A percentile compares a stretch with the other conserved stretches of the same genome.
Evolutionary conservation across 305 asterid species (phyloP).

Genomic region (Fraxinus baroniana): DNA sequence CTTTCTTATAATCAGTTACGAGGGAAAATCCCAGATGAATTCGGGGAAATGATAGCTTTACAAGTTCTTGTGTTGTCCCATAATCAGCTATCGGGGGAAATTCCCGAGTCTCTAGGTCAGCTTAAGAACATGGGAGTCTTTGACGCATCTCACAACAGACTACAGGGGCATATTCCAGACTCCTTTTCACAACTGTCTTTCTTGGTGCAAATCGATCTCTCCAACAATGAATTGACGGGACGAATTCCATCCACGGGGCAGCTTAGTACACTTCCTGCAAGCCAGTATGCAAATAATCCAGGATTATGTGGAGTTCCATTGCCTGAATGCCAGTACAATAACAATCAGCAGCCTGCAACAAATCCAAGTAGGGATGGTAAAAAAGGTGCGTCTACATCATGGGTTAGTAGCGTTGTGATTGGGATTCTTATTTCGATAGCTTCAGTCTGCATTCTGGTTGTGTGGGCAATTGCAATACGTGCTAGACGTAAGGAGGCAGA

Average conservation of each 20-base stretch:
- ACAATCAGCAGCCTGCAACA: slow-evolving; percentile 36
- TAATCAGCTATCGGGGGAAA: slow-evolving; percentile 82
- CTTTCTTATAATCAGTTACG: slow-evolving; percentile 78
- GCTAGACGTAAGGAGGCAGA: slow-evolving; percentile 65
- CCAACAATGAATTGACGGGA: slow-evolving; percentile 77
- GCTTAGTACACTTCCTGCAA: slow-evolving; percentile 89
- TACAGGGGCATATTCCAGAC: slow-evolving; percentile 84
- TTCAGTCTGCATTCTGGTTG: slow-evolving; percentile 57
- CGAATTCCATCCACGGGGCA: slow-evolving; percentile 81
- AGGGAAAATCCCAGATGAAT: slow-evolving; percentile 78
- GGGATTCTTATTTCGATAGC: slow-evolving; percentile 78
- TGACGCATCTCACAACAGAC: slow-evolving; percentile 79
- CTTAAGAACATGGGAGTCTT: slow-evolving; percentile 81
- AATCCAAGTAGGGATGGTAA: slow-evolving; percentile 20
- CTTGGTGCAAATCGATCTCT: slow-evolving; percentile 79
- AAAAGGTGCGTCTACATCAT: slow-evolving; percentile 39
- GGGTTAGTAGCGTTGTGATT: slow-evolving; percentile 76
- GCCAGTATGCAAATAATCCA: slow-evolving; percentile 73
- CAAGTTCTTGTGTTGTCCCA: slow-evolving; percentile 79
- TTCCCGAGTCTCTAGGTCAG: slow-evolving; percentile 68
- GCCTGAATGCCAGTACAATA: slow-evolving; percentile 50
- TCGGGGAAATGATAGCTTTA: slow-evolving; percentile 85
- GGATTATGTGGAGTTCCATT: slow-evolving; percentile 89
- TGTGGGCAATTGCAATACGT: slow-evolving; percentile 79
- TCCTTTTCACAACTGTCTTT: slow-evolving; percentile 70